A percentile compares a stretch with the other conserved stretches of the same genome.
Conservation (phyloP, 1,284 basidiomycete genomes). For the Inonotus obliquus region DNA sequence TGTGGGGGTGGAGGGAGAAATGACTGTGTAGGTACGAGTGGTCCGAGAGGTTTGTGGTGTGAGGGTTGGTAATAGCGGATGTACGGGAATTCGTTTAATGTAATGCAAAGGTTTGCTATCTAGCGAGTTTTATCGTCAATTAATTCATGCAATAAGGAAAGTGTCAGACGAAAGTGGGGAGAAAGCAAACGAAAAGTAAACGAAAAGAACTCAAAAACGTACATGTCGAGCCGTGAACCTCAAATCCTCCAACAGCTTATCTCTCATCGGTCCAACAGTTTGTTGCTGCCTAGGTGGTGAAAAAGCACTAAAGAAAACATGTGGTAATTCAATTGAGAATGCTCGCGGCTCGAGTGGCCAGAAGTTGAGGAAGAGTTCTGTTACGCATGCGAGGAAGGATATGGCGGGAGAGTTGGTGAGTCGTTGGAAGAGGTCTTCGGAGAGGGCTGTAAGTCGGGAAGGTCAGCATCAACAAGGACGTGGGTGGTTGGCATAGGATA, state of each 20-base stretch:
- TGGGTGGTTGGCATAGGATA: background rate
- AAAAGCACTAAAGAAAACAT: slow-evolving; percentile 82
- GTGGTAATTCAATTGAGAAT: slow-evolving; percentile 75
- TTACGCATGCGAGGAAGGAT: slow-evolving; percentile 63
- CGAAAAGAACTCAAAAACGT: background rate
- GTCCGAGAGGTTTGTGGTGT: slow-evolving; percentile 83
- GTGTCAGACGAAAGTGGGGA: no score
- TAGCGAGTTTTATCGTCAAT: slow-evolving; percentile 28
- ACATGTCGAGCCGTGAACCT: slow-evolving; percentile 46
- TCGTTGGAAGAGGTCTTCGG: slow-evolving; percentile 71
- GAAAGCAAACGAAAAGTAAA: no score
- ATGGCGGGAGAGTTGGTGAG: slow-evolving; percentile 70
- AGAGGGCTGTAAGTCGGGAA: slow-evolving; percentile 45
- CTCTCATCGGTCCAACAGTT: slow-evolving; percentile 54
- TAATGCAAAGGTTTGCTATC: slow-evolving; percentile 89
- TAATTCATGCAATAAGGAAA: background rate
- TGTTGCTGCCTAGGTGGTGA: slow-evolving; percentile 72
- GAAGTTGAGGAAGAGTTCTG: slow-evolving; percentile 88
- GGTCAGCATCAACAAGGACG: background rate
- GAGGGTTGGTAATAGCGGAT: slow-evolving; percentile 91
- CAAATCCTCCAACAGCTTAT: slow-evolving; percentile 79
- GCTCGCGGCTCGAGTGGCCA: slow-evolving; percentile 82
- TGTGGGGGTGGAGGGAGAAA: slow-evolving; percentile 46
- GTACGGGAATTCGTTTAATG: slow-evolving; percentile 90
- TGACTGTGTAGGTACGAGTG: slow-evolving; percentile 58